A percentile compares a stretch with the other conserved stretches of the same genome.
These are phyloP conservation scores for Wallacemonas sp. DNA, from an alignment of 208 protist species.

Conservation along the genomic window DNA sequence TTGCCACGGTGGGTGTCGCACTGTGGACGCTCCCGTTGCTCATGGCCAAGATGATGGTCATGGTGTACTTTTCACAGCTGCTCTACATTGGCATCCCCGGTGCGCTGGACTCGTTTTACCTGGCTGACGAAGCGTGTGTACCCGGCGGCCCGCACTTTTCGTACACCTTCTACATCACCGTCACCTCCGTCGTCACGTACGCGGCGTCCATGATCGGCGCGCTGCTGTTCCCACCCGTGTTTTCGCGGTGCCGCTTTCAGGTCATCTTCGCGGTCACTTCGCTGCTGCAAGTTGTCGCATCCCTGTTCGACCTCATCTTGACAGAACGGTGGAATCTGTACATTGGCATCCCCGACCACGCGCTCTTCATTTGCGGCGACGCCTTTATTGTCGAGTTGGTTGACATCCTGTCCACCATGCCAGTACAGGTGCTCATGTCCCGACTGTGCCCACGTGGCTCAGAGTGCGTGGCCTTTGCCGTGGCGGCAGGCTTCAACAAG, in stretches of 20 bases:
- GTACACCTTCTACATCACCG: conserved; percentile 68
- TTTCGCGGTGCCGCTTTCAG: conserved; percentile 57
- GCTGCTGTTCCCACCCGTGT: conserved; percentile 53
- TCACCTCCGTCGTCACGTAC: conserved; percentile 44
- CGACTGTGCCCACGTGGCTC: conserved; percentile 62
- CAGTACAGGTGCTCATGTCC: conserved; percentile 55
- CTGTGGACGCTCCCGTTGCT: conserved; percentile 63
- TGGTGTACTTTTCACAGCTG: conserved; percentile 49
- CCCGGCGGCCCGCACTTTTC: conserved; percentile 65
- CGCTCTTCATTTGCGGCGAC: conserved; percentile 72
- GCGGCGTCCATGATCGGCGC: conserved; percentile 57
- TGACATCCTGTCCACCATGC: conserved; percentile 59
- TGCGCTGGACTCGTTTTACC: conserved; percentile 67
- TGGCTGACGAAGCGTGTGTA: conserved; percentile 37
- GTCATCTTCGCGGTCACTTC: conserved; percentile 54
- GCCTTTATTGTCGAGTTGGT: conserved; percentile 41
- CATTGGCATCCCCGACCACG: conserved; percentile 55
- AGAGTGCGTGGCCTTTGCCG: conserved; percentile 59
- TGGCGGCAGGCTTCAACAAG: conserved; percentile 63
- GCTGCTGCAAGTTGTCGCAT: conserved; percentile 37
- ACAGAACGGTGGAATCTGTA: conserved; percentile 71
- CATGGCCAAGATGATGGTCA: conserved; percentile 70
- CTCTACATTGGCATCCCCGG: conserved; percentile 61
- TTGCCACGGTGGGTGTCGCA: conserved; percentile 28
- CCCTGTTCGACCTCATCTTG: conserved; percentile 72